Evolutionary conservation across 1,139 yeast genomes (phyloP), one percentile per base, ranked within the genome.

Genomic region (Pichia sp.): DNA sequence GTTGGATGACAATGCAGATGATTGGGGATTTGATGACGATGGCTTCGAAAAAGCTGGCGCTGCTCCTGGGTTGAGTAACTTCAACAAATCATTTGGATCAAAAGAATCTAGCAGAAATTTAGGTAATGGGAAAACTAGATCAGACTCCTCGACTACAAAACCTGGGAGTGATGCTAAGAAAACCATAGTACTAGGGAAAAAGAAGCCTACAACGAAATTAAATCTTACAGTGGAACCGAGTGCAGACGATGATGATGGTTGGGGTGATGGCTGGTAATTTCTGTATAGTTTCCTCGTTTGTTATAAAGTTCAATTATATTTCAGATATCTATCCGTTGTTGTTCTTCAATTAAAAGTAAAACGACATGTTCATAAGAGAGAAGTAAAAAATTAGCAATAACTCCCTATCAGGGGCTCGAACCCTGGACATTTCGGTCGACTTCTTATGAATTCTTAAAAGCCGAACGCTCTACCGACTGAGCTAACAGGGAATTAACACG

Each of bases 201-300:
- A 46, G n/a, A 47, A 39, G 19, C 47, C 58, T 3, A 47, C 40
- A 5, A 31, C 54, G 3, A 57, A 57, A n/a, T 23, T 57, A 6
- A 52, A 51, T 18, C 43, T 54, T 5, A 44, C 28, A 10, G 46
- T 47, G 31, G 45, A 43, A 18, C 46, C 53, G 9, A 25, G 28
- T 9, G 23, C 37, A 8, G 34, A 41, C 3, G 74, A 71, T 22
- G 83, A 74, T 13, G 82, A 75, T 49, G 80, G 77, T 0, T 81
- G 86, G 83, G 87, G 80, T 22, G 76, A 73, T 53, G 76, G 72
- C 0, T 75, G 79, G 79, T 37, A 43, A 10, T 18, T 30, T 43
- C 16, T 43, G 21, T 30, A 30, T n/a, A 34, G 13, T 25, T 12
- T 26, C 4, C 19, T 13, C 34, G 6, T 13, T 45, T 19, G 3